These are phyloP conservation scores for Henckelia pumila DNA, from an alignment of 257 asterid genomes.

Conservation along the genomic window DNA sequence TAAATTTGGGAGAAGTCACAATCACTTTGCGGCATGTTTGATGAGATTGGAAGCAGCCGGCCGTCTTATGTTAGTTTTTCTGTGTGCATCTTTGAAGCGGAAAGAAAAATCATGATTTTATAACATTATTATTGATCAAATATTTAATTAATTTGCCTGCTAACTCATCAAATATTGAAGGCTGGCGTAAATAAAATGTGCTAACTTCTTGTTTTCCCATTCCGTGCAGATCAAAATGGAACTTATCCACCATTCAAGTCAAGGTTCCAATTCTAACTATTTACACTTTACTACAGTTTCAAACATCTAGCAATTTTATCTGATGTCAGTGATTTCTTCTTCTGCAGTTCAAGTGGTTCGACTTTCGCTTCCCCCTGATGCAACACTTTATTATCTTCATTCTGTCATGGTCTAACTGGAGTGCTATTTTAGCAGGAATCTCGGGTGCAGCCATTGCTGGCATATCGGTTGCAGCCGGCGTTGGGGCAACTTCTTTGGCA, in stretches of 20 bases:
- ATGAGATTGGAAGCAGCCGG: neutral
- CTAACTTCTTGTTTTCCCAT: conserved; percentile 28
- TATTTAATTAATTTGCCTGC: neutral
- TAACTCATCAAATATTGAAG: neutral
- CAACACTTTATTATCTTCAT: conserved; percentile 15
- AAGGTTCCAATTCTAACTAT: conserved; percentile 41
- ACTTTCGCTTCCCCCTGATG: conserved; percentile 25
- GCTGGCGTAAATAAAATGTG: neutral
- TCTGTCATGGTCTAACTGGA: conserved; percentile 20
- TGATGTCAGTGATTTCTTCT: conserved; percentile 27
- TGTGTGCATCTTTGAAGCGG: neutral
- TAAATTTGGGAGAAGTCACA: too few species aligned
- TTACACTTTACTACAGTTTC: conserved; percentile 1
- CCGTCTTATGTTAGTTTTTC: too few species aligned
- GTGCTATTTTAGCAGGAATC: conserved; percentile 47
- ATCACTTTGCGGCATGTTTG: conserved; percentile 3
- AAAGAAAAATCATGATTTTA: neutral
- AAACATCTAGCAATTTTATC: conserved; percentile 14
- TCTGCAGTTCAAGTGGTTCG: conserved; percentile 84
- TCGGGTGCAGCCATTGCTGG: conserved; percentile 79
- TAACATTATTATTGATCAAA: neutral
- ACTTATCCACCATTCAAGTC: conserved; percentile 64
- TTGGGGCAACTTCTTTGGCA: conserved; percentile 40
- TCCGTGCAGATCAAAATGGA: conserved; percentile 76
- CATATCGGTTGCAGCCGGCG: conserved; percentile 53